Percentiles rank a stretch among this genome's conserved stretches.
Evolutionary conservation across 768 basidiomycete genomes (phyloP).

Genomic region (Mrakia blollopis): DNA sequence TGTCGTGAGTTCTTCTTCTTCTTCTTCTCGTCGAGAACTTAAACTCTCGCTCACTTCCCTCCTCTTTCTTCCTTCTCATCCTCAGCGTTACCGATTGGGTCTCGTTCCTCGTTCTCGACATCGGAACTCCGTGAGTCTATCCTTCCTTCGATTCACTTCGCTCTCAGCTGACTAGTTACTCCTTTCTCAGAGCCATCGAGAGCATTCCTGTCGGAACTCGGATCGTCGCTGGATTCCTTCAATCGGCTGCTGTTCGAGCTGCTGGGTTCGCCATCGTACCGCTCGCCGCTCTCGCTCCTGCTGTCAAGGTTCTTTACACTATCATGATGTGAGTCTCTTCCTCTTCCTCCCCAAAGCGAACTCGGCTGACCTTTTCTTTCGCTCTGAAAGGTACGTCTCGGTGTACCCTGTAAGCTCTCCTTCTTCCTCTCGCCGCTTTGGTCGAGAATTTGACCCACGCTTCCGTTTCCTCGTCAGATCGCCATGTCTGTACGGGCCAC

Average conservation of each 20-base stretch:
- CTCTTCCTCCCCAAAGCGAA: not conserved
- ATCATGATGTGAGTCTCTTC: conserved; percentile 81
- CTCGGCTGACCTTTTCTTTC: not conserved
- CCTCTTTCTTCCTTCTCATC: conserved; percentile 27
- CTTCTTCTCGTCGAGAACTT: not conserved
- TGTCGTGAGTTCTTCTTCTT: conserved; percentile 59
- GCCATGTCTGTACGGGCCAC: conserved; percentile 66
- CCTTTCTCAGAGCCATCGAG: conserved; percentile 49
- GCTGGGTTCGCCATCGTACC: conserved; percentile 80
- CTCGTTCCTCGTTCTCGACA: conserved; percentile 80
- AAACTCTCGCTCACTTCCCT: not conserved
- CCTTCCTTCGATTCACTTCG: no score
- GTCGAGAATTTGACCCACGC: not conserved
- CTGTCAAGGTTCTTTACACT: conserved; percentile 62
- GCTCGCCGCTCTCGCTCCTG: conserved; percentile 72
- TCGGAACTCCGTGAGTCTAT: conserved; percentile 58
- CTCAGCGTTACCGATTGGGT: conserved; percentile 76
- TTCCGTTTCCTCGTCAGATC: conserved; percentile 36
- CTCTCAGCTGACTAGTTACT: not conserved
- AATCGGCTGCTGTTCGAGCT: conserved; percentile 71
- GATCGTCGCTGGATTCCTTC: conserved; percentile 68
- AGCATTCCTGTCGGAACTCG: conserved; percentile 66
- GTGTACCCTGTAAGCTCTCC: conserved; percentile 34
- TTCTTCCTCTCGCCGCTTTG: not conserved
- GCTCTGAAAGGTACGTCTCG: conserved; percentile 50